phyloP scores from a whole-genome alignment of 805 yeast species.

The Kurtzmaniella cleridarum region DNA sequence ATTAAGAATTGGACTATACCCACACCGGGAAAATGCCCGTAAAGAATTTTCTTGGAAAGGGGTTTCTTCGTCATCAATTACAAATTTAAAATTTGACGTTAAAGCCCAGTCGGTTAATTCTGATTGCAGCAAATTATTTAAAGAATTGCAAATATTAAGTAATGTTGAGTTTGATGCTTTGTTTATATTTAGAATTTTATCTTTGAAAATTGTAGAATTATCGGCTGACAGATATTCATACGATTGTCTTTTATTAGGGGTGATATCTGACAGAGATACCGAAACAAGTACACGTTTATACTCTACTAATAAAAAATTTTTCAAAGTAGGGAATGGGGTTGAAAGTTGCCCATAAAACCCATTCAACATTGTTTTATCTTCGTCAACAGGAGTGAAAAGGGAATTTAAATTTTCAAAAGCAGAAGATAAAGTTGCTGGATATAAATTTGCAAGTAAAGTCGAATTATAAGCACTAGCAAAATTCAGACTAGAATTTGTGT shows the following conservation, averaged over 20 bases:
- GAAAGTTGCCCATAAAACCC: constrained; percentile 18
- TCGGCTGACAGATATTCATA: constrained; percentile 23
- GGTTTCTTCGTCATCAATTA: constrained; percentile 26
- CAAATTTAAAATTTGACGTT: constrained; percentile 20
- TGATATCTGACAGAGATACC: constrained; percentile 17
- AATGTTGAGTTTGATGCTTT: constrained; percentile 3
- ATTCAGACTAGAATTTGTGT: neutral
- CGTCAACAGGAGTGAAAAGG: constrained; percentile 21
- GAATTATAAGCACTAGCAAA: constrained; percentile 4
- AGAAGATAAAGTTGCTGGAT: too few relatives aligned
- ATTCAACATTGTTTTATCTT: constrained; percentile 4
- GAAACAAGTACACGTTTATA: constrained; percentile 23
- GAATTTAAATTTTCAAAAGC: constrained; percentile 5
- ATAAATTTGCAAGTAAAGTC: constrained; percentile 1
- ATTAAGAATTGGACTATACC: constrained; percentile 61
- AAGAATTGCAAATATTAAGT: constrained; percentile 5
- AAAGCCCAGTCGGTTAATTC: constrained; percentile 11
- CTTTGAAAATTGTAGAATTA: constrained; percentile 12
- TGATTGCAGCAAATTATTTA: constrained; percentile 4
- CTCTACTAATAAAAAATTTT: constrained; percentile 20
- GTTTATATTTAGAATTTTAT: neutral
- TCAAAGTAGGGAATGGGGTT: constrained; percentile 20
- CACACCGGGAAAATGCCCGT: constrained; percentile 42
- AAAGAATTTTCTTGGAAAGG: constrained; percentile 38
- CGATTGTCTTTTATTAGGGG: constrained; percentile 8